Evolutionary conservation across 2,329 filamentous ascomycete species (phyloP), one percentile per base, ranked within the genome.

Genomic region (Harringtonia lauricola): DNA sequence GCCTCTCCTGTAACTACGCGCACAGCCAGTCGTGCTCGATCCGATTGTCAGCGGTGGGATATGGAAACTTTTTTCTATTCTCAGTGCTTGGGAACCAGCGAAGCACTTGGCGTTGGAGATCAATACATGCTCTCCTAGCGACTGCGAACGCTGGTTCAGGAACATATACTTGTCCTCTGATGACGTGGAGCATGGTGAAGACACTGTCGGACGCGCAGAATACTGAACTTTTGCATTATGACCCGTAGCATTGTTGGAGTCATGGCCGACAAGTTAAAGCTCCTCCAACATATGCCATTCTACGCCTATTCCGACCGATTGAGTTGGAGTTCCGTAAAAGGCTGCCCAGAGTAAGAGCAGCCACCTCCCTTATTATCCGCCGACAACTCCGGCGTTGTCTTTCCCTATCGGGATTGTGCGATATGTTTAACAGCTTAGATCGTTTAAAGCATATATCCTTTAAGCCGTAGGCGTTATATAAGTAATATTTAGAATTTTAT

Each of bases 131-230:
- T 61, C 57, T 41, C 59, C 56, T 12, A 63, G 59, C 44, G 59
- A 64, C 53, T 54, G 37, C 12, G 46, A 60, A 38, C 56, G 63
- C 48, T 63, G 50, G 51, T 62, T 61, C 47, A 58, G 57, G 44
- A 49, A 58, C 45, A 45, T 51, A 19, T 38, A 50, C 46, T 55
- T 60, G 28, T 38, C 36, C 33, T 50, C 49, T 13, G 50, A 58
- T 38, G 12, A 55, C 26, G 49, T 49, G 35, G 41, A 37, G 51
- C 28, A 40, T 35, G 36, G 39, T n/a, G 42, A 57, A 15, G 18
- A 45, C 19, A 15, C 22, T 34, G 45, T 18, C 22, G 19, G n/a
- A 45, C 42, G 22, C 10, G 36, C 41, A 31, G 29, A 31, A 43
- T 8, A 17, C 29, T 22, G 26, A 14, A 9, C 35, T 33, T 31